A percentile compares a stretch with the other conserved stretches of the same genome.
Evolutionary conservation across 2,329 filamentous ascomycete genomes (phyloP).

Genomic region (Fusarium palustre): DNA sequence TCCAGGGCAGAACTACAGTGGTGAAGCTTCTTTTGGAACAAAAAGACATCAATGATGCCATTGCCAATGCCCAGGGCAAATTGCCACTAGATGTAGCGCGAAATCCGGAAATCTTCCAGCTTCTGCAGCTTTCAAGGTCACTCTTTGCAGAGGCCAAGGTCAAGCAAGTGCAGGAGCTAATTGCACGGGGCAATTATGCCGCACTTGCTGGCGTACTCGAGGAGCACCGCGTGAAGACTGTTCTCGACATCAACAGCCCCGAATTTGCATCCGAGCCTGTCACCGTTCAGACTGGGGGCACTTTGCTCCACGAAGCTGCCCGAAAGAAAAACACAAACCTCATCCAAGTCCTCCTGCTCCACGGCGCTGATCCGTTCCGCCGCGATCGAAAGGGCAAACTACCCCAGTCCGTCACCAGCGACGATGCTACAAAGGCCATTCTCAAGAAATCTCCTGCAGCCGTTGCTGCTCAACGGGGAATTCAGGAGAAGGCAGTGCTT

Average conservation of each 20-base stretch:
- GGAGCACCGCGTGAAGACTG: slow-evolving; percentile 85
- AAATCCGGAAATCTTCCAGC: slow-evolving; percentile 94
- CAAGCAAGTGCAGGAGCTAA: slow-evolving; percentile 83
- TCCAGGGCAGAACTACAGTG: slow-evolving; percentile 81
- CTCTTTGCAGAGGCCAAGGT: slow-evolving; percentile 90
- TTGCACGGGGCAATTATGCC: slow-evolving; percentile 79
- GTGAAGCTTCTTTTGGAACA: slow-evolving; percentile 88
- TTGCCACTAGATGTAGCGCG: slow-evolving; percentile 89
- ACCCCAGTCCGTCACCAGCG: slow-evolving; percentile 95
- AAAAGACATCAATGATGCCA: slow-evolving; percentile 85
- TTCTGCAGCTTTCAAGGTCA: slow-evolving; percentile 89
- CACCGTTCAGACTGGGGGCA: slow-evolving; percentile 87
- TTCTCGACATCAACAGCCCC: slow-evolving; percentile 90
- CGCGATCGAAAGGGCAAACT: slow-evolving; percentile 95
- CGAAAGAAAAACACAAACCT: slow-evolving; percentile 87
- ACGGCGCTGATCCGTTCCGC: slow-evolving; percentile 95
- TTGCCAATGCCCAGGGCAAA: slow-evolving; percentile 86
- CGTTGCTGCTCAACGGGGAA: slow-evolving; percentile 91
- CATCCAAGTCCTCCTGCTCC: slow-evolving; percentile 89
- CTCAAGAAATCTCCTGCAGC: slow-evolving; percentile 95
- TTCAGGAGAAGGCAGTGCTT: slow-evolving; percentile 96
- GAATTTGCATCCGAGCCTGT: slow-evolving; percentile 85
- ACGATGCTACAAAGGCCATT: slow-evolving; percentile 88
- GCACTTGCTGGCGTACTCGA: slow-evolving; percentile 82
- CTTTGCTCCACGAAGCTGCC: slow-evolving; percentile 91